Evolutionary conservation across 2,329 filamentous ascomycete species (phyloP).

Genomic region (Curvularia lunata): DNA sequence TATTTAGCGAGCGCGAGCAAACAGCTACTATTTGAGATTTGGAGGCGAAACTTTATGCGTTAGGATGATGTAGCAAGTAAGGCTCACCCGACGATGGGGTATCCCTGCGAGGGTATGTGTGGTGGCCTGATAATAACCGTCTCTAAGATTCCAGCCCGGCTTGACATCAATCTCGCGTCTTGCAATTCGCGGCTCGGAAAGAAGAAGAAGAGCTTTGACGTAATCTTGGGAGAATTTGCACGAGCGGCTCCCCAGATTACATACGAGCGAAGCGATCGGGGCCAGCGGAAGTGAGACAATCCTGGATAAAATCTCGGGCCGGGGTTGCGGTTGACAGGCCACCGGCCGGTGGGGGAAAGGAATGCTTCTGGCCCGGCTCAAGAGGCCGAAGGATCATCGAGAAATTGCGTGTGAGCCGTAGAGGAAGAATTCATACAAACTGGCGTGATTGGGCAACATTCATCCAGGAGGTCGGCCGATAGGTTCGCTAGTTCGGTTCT

Average conservation of each 20-base stretch:
- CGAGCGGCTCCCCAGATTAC: not conserved
- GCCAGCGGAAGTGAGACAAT: not conserved
- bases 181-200: not conserved
- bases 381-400: not conserved
- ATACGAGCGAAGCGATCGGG: not conserved
- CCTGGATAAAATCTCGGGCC: not conserved
- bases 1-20: not conserved
- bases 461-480: not conserved
- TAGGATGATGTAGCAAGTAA: not conserved
- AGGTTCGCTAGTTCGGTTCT: not conserved
- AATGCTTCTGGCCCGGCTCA: not conserved
- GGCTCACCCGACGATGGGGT: not conserved
- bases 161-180: not conserved
- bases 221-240: not conserved
- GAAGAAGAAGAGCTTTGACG: not conserved
- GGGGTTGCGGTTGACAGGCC: not conserved
- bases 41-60: not conserved
- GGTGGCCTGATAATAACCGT: not conserved
- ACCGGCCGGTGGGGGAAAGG: not conserved
- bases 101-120: not conserved
- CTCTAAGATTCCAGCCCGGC: not conserved
- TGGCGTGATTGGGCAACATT: not conserved
- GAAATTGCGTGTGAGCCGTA: not conserved
- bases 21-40: not conserved
- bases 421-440: not conserved